Base-by-base conservation (phyloP, 805 yeast genomes). In the Barnettozyma californica region DNA sequence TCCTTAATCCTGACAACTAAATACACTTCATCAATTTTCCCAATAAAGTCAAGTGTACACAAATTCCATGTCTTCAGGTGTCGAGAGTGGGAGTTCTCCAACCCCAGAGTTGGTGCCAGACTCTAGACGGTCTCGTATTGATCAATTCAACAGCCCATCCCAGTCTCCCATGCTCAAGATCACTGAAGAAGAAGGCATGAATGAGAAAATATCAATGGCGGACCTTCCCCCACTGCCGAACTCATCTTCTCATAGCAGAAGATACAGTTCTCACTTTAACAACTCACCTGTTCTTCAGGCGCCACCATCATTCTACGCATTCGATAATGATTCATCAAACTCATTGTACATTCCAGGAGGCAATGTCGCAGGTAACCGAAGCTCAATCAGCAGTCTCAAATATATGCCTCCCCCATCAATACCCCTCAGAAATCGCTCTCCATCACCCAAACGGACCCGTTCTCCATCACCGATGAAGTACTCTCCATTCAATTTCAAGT, bases 401-500 rank as follows among this genome's bases (percentile, higher is more conserved):
- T 62, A 61, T 29, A 52, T 53, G 3, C 65, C 65, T n/a, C 51
- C 50, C 11, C 55, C 53, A 6, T 33, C 54, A 13, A 35, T 51
- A 0, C 68, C 72, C 41, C 40, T 53, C 18, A 49, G 64, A 44
- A 45, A 51, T 20, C 54, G 50, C 31, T 64, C 66, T 4, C 69
- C 68, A 16, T 68, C 72, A 0, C 73, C 73, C 1, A 49, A 58
- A 4, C 57, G 68, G 41, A 46, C 47, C 43, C 51, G 61, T 13
- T 58, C 64, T 1, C 52, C 60, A 1, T 58, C 63, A 1, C 63
- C 64, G 9, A 60, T 48, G 44, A 60, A 58, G 44, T 54, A 62
- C 21, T 64, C 55, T 49, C 91, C 91, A 1, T 85, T 85, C 70
- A 81, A 82, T 57, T 85, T 84, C 69, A 73, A 78, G 54, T 76